These are phyloP conservation scores for Triangularia verruculosa DNA, from an alignment of 2,329 filamentous ascomycete species.

Conservation along the genomic window DNA sequence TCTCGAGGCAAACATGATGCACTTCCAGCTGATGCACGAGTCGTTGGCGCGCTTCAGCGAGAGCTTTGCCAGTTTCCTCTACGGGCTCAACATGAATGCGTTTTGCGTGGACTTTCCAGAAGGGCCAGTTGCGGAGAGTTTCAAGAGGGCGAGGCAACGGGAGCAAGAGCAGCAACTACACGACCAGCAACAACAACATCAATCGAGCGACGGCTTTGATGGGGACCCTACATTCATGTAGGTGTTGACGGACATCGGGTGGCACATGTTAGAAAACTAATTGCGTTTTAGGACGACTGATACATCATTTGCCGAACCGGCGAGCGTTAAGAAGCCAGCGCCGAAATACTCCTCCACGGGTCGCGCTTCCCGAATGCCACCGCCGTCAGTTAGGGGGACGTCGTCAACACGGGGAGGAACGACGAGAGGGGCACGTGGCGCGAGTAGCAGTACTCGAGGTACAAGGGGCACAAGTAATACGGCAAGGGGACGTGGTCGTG, in stretches of 20 bases:
- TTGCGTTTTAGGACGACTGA: conserved; percentile 69
- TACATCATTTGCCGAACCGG: conserved; percentile 83
- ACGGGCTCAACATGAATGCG: conserved; percentile 97
- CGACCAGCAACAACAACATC: conserved; percentile 15
- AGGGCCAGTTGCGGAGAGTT: conserved; percentile 82
- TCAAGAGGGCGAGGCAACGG: conserved; percentile 61
- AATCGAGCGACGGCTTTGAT: conserved; percentile 41
- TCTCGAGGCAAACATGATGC: conserved; percentile 95
- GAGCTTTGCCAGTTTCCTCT: conserved; percentile 92
- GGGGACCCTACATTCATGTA: conserved; percentile 82
- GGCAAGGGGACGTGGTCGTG: conserved; percentile 5
- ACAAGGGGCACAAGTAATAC: conserved; percentile 36
- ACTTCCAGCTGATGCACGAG: conserved; percentile 95
- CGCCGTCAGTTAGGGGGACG: conserved; percentile 33
- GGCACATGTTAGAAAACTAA: conserved; percentile 18
- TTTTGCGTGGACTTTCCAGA: conserved; percentile 98
- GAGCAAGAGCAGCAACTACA: conserved; percentile 40
- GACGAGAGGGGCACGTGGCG: conserved; percentile 37
- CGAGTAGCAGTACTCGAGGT: conserved; percentile 37
- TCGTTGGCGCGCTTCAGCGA: conserved; percentile 90
- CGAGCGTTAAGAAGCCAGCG: conserved; percentile 50
- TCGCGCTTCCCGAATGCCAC: conserved; percentile 48
- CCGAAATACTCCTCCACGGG: conserved; percentile 44
- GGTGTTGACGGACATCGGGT: conserved; percentile 30
- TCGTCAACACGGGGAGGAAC: conserved; percentile 35